A percentile compares a stretch with the other conserved stretches of the same genome.
Conservation (phyloP, 75 land plant genomes). For the Selaginella moellendorffii region DNA sequence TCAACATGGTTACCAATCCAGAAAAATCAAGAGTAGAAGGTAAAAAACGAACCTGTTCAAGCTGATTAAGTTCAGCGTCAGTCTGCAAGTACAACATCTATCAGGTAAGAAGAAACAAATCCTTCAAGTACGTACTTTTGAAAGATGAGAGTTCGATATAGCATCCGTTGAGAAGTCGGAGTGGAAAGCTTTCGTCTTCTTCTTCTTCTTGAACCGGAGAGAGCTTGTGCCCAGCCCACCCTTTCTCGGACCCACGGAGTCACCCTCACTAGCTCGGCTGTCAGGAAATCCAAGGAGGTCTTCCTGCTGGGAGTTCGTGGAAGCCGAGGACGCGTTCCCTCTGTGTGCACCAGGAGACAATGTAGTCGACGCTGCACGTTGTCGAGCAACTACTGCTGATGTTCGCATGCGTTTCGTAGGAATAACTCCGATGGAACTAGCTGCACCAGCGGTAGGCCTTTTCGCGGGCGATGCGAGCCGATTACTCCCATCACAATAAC, state of each 20-base stretch:
- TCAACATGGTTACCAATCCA: too few relatives aligned
- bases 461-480: neutral
- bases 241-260: neutral
- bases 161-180: neutral
- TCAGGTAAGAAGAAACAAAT: neutral
- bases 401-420: conserved; percentile 85
- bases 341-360: neutral
- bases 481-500: too few relatives aligned
- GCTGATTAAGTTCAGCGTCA: neutral
- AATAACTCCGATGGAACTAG: conserved; percentile 17
- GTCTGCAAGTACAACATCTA: neutral
- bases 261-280: neutral
- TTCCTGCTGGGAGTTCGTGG: neutral
- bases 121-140: too few relatives aligned
- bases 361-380: neutral
- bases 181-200: neutral
- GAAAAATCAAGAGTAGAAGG: too few relatives aligned
- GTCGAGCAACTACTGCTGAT: conserved; percentile 19
- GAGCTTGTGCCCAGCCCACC: too few relatives aligned
- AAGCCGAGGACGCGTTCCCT: neutral
- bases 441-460: neutral
- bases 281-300: neutral
- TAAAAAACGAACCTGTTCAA: neutral
- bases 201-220: neutral
- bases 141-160: neutral